These are phyloP conservation scores for Tremellales sp. DNA, from an alignment of 1,284 basidiomycete genomes.

Conservation along the genomic window DNA sequence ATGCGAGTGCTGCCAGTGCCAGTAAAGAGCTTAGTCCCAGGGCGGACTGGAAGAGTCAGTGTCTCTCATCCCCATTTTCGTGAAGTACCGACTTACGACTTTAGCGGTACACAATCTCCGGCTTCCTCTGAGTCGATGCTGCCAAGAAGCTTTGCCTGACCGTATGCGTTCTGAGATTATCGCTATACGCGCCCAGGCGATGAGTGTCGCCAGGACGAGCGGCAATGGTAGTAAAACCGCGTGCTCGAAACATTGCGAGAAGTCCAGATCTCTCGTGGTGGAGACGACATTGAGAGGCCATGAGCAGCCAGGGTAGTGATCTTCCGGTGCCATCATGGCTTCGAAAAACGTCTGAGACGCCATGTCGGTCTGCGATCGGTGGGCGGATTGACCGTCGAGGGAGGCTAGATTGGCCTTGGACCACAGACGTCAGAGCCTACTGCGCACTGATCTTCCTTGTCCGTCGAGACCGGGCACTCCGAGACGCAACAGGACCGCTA, in stretches of 20 bases:
- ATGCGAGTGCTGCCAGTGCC: conserved; percentile 56
- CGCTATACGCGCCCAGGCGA: conserved; percentile 49
- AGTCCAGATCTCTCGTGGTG: conserved; percentile 63
- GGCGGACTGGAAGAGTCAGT: too few relatives aligned
- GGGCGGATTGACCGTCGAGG: too few relatives aligned
- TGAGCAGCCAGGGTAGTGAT: conserved; percentile 11
- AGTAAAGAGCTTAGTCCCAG: conserved; percentile 47
- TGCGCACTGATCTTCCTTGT: too few relatives aligned
- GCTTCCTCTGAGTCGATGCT: conserved; percentile 48
- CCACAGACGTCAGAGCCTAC: too few relatives aligned
- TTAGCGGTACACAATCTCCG: conserved; percentile 58
- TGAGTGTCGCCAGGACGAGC: conserved; percentile 54
- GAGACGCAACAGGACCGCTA: too few relatives aligned
- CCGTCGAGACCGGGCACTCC: too few relatives aligned
- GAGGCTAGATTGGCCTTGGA: too few relatives aligned
- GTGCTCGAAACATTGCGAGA: conserved; percentile 80
- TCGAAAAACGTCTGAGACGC: too few relatives aligned
- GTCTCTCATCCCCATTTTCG: too few relatives aligned
- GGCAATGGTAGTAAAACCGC: conserved; percentile 59
- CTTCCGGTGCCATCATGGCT: background rate
- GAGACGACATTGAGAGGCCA: conserved; percentile 51
- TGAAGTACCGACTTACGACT: conserved; percentile 63
- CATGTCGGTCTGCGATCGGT: too few relatives aligned
- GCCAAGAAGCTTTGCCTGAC: conserved; percentile 18
- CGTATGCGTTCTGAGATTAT: conserved; percentile 36